phyloP scores from a whole-genome alignment of 75 land plant genomes.

The Pseudotsuga menziesii region DNA sequence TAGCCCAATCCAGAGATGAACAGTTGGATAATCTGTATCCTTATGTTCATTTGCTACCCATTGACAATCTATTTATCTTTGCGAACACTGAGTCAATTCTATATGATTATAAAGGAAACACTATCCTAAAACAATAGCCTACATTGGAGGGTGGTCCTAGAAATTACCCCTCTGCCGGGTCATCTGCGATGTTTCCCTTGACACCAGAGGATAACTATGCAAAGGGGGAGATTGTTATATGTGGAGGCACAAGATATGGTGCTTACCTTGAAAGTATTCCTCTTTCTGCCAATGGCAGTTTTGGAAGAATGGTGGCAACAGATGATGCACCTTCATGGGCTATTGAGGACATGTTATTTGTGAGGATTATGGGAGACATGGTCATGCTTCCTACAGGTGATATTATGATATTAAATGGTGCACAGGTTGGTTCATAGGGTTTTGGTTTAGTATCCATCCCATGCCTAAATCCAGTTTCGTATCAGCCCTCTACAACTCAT shows the following conservation, averaged over 20 bases:
- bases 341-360: conserved; percentile 75
- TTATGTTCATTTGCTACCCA: conserved; percentile 78
- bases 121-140: conserved; percentile 36
- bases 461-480: conserved; percentile 55
- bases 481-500: conserved; percentile 45
- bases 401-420: conserved; percentile 73
- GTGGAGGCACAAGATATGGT: conserved; percentile 75
- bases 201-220: conserved; percentile 23
- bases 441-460: conserved; percentile 61
- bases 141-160: conserved; percentile 55
- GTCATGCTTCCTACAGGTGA: conserved; percentile 69
- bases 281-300: conserved; percentile 41
- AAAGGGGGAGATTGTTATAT: conserved; percentile 52
- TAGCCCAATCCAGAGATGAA: conserved; percentile 26
- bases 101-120: conserved; percentile 37
- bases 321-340: conserved; percentile 48
- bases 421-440: conserved; percentile 63
- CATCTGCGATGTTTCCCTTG: conserved; percentile 62
- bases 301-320: conserved; percentile 64
- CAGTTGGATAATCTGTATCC: conserved; percentile 88
- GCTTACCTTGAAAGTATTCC: conserved; percentile 38
- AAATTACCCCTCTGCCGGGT: conserved; percentile 74
- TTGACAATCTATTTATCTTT: conserved; percentile 79
- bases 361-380: conserved; percentile 86
- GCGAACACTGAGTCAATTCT: conserved; percentile 64